Evolutionary conservation across 164 flowering plant genomes (phyloP), one percentile per base, ranked within the genome.

Genomic region (Liquidambar formosana): DNA sequence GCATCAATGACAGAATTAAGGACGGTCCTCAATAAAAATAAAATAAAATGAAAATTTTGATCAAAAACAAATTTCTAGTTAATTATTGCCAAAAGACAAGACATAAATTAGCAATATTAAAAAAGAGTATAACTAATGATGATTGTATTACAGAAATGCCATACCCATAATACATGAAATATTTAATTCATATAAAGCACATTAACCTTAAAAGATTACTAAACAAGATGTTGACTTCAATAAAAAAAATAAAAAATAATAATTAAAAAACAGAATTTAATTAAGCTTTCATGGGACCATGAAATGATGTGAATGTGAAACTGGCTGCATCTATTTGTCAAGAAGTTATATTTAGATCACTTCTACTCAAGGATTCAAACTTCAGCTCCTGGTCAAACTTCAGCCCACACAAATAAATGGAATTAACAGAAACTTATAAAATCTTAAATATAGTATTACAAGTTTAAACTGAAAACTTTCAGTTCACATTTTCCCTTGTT

Each of bases 1-100:
- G 83, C 57, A 45, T 63, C 73, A 74, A 64, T 22, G 33, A 25
- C 44, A 67, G 51, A 67, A 43, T 33, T 15, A 48, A 25, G 63
- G 46, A 46, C 45, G 41, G 49, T 26, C 25, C n/a, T 26, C 22
- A 43, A 45, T 51, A 25, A 8, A 33, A 13, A 23, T 21, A 1
- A 38, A 12, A n/a, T n/a, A n/a, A n/a, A n/a, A n/a, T n/a, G n/a
- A n/a, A n/a, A n/a, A n/a, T n/a, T n/a, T 1, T 16, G 38, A 53
- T 38, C 8, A 54, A 38, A 8, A 41, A 43, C 1, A 57, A 63
- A 53, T 2, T 46, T 14, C 12, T 33, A 52, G 22, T 38, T 47
- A 38, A 66, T 28, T 28, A 14, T 1, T 10, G 9, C 51, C 49
- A 22, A 21, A 16, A 16, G 44, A 58, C 57, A 28, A 38, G 21